Conservation (phyloP, 169 alveolate species). For the Plasmodium ovale region DNA sequence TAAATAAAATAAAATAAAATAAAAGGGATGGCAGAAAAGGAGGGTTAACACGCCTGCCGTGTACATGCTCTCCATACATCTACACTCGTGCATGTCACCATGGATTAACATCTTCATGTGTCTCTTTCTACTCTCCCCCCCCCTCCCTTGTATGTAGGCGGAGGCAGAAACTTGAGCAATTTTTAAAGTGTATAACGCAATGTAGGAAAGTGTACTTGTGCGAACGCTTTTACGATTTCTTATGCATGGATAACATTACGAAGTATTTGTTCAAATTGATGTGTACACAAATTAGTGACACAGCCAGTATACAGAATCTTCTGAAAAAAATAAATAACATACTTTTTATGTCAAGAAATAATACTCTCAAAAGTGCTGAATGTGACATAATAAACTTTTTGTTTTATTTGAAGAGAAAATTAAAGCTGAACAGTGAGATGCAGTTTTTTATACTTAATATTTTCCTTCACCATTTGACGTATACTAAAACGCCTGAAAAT, state of each 20-base stretch:
- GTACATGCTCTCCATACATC: neutral
- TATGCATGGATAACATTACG: constrained; percentile 43
- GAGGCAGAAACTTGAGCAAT: constrained; percentile 50
- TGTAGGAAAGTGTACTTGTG: constrained; percentile 33
- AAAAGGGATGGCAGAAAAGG: neutral
- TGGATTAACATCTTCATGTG: neutral
- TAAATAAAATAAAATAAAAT: neutral
- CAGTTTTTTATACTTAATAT: constrained; percentile 53
- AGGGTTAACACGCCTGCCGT: neutral
- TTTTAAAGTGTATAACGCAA: constrained; percentile 12
- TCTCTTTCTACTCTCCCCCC: neutral
- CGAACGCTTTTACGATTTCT: constrained; percentile 45
- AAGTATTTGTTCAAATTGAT: constrained; percentile 37
- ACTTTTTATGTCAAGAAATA: constrained; percentile 43
- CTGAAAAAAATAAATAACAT: constrained; percentile 43
- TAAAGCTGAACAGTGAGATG: constrained; percentile 38
- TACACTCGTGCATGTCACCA: neutral
- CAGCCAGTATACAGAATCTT: neutral
- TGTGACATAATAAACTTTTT: constrained; percentile 44
- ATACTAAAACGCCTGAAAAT: constrained; percentile 47
- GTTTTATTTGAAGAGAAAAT: constrained; percentile 18
- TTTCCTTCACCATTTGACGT: constrained; percentile 56
- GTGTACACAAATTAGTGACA: constrained; percentile 25
- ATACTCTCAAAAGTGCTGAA: constrained; percentile 57
- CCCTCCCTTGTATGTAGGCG: neutral